phyloP scores from a whole-genome alignment of 257 asterid genomes.

The Striga asiatica region DNA sequence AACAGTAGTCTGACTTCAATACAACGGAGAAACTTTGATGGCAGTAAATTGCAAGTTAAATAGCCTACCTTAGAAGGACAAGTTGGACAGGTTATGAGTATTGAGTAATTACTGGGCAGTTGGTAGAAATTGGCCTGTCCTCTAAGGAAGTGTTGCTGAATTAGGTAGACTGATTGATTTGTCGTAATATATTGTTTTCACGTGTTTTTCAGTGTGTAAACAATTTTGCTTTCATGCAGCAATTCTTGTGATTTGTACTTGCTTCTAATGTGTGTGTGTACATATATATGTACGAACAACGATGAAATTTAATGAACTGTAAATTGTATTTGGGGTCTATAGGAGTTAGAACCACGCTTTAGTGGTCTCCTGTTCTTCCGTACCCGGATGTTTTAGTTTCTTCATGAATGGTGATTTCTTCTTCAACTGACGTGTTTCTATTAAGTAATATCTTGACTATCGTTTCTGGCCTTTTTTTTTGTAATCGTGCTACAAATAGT shows the following conservation, averaged over 20 bases:
- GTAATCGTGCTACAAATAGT: neutral
- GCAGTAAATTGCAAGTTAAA: neutral
- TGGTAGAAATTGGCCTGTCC: neutral
- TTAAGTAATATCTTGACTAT: neutral
- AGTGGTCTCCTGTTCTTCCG: neutral
- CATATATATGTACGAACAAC: too few species aligned
- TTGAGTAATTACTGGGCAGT: neutral
- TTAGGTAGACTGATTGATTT: neutral
- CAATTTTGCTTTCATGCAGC: too few species aligned
- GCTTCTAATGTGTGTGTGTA: too few species aligned
- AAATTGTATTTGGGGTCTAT: neutral
- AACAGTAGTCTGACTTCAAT: too few species aligned
- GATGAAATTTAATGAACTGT: too few species aligned
- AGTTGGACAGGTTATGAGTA: too few species aligned
- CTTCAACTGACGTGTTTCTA: neutral
- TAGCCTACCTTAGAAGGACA: neutral
- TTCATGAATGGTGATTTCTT: neutral
- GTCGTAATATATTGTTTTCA: neutral
- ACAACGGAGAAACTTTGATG: too few species aligned
- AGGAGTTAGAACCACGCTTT: neutral
- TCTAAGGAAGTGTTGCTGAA: neutral
- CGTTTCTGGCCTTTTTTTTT: neutral
- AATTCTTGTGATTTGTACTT: too few species aligned
- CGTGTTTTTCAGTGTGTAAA: neutral
- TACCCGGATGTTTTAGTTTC: conserved; percentile 5